Conservation (phyloP, 192 early-diverging fungal genomes). For the Dissophora ornata region DNA sequence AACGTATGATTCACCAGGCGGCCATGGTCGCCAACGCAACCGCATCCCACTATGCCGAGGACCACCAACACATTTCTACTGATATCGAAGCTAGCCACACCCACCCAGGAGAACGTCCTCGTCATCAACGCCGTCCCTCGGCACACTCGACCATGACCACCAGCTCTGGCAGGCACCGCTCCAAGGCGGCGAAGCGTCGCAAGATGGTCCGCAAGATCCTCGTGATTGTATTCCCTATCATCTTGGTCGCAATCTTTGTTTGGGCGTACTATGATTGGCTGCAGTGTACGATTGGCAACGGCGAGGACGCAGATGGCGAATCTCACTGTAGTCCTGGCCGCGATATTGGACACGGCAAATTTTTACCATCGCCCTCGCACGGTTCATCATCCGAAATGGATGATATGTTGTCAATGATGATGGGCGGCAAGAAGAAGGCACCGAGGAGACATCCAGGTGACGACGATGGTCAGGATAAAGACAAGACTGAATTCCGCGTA, state of each 20-base stretch:
- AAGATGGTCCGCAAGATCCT: constrained; percentile 28
- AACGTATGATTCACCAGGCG: constrained; percentile 51
- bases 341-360: constrained; percentile 38
- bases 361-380: constrained; percentile 23
- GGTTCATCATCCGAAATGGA: not conserved
- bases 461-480: constrained; percentile 8
- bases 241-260: constrained; percentile 25
- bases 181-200: constrained; percentile 33
- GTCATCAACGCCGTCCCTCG: constrained; percentile 39
- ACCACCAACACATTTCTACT: constrained; percentile 2
- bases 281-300: constrained; percentile 49
- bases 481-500: constrained; percentile 24
- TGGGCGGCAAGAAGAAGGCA: not conserved
- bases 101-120: not conserved
- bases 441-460: constrained; percentile 3
- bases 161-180: constrained; percentile 28
- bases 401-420: constrained; percentile 11
- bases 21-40: constrained; percentile 49
- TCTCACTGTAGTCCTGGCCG: constrained; percentile 38
- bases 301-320: constrained; percentile 24
- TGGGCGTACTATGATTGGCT: constrained; percentile 52
- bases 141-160: constrained; percentile 38
- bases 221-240: constrained; percentile 31
- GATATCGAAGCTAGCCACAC: not conserved
- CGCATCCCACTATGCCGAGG: constrained; percentile 21